phyloP scores from a whole-genome alignment of 208 protist genomes.

The Tritrichomonas musculus region DNA sequence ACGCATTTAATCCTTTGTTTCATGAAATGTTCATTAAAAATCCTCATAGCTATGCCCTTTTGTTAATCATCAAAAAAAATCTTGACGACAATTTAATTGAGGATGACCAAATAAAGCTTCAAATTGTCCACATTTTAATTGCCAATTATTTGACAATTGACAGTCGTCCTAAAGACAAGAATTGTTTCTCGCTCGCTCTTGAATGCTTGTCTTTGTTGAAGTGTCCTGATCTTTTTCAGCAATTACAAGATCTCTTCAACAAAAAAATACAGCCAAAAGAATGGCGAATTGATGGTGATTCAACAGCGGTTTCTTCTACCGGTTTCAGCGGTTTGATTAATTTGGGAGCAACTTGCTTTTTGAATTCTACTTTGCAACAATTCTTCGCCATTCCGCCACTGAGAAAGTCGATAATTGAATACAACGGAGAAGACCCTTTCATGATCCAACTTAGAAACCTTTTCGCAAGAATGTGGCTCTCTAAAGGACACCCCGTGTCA shows the following conservation, averaged over 20 bases:
- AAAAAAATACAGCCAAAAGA: background rate
- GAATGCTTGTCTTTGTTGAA: background rate
- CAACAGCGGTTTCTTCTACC: background rate
- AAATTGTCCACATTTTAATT: background rate
- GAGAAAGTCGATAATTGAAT: background rate
- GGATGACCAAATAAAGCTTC: background rate
- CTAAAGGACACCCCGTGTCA: background rate
- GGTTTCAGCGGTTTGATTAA: background rate
- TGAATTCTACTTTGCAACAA: conserved; percentile 8
- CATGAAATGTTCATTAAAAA: background rate
- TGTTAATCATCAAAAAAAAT: background rate
- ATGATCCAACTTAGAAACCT: background rate
- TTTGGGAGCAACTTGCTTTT: conserved; percentile 9
- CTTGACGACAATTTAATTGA: background rate
- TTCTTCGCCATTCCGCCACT: background rate
- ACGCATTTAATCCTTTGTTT: background rate
- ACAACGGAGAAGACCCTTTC: background rate
- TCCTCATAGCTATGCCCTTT: background rate
- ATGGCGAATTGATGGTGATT: background rate
- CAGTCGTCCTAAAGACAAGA: background rate
- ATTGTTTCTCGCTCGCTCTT: background rate
- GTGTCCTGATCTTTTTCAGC: background rate
- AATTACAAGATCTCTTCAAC: background rate
- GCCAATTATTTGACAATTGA: background rate
- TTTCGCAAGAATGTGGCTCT: background rate